Base-by-base conservation (phyloP, 495 filamentous ascomycete genomes). In the Xylaria grammica region DNA sequence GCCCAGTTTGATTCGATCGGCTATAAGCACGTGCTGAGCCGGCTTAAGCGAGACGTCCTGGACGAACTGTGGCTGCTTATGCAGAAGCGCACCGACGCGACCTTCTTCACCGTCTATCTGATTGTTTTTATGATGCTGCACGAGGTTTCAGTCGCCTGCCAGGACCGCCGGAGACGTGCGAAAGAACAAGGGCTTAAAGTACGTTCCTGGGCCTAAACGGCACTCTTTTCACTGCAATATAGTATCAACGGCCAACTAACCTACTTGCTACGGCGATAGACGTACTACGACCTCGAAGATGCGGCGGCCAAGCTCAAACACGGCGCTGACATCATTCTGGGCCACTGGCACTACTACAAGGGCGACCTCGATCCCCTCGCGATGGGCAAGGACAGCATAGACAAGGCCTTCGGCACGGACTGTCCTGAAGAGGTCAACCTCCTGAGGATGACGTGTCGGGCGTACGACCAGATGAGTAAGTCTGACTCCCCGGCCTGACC, bases 1-100 rank as follows among this genome's bases (percentile, higher is more conserved):
- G 81, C 79, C 1, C 81, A 83, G 61, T 80, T 83, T 60, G 81
- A 83, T 66, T 79, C 76, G 52, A 75, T 83, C 50, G 77, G 75
- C 7, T 70, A 75, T 40, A 75, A 73, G 32, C 40, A 38, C 17
- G 59, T 80, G 9, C 73, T 82, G n/a, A 49, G 55, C 20, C 62
- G 64, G n/a, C 59, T 69, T 17, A 66, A 72, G 40, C 72, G 69
- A 46, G 36, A 52, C 5, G 72, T 77, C 13, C 72, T 77, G 4
- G 67, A 69, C 11, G 55, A 62, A 1, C 68, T 77, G 8, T 75
- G 80, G 69, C 62, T 64, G 20, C 62, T 66, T 59, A 77, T 65
- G 67, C 72, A 69, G 50, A 45, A 72, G 65, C 57, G 70, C 22
- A 75, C 76, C 36, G 72, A 69, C 20, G 20, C 64, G 0, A 63